These are phyloP conservation scores for Acacia confusa DNA, from an alignment of 306 rosid genomes.

Conservation along the genomic window DNA sequence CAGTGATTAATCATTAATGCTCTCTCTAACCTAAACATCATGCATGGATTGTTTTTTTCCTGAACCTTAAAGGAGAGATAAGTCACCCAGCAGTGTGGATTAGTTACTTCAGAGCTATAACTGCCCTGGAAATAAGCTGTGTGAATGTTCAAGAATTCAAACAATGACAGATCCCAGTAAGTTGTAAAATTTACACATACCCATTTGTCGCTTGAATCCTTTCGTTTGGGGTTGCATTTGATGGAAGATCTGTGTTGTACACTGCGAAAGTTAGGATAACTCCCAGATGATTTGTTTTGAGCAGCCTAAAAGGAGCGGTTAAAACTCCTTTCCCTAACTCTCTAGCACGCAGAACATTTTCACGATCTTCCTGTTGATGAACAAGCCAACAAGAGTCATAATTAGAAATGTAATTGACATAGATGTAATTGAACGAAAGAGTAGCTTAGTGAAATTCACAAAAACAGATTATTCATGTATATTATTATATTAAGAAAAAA, in stretches of 20 bases:
- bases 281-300: conserved; percentile 90
- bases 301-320: conserved; percentile 86
- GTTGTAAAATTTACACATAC: conserved; percentile 42
- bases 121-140: neutral
- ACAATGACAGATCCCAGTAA: conserved; percentile 9
- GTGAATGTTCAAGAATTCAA: conserved; percentile 1
- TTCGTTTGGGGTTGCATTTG: conserved; percentile 90
- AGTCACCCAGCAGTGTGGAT: neutral
- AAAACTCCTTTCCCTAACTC: conserved; percentile 92
- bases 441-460: neutral
- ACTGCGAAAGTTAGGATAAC: conserved; percentile 96
- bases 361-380: conserved; percentile 81
- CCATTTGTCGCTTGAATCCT: conserved; percentile 92
- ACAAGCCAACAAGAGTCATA: conserved; percentile 24
- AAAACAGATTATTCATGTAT: neutral
- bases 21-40: neutral
- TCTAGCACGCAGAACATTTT: conserved; percentile 87
- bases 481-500: neutral
- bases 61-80: neutral
- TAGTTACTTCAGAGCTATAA: conserved; percentile 4
- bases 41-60: neutral
- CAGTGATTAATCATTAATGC: conserved; percentile 17
- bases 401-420: neutral
- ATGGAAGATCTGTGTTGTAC: conserved; percentile 82
- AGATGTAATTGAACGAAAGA: neutral